These are phyloP conservation scores for Dianthus caryophyllus DNA, from an alignment of 148 eudicot genomes.

Conservation along the genomic window DNA sequence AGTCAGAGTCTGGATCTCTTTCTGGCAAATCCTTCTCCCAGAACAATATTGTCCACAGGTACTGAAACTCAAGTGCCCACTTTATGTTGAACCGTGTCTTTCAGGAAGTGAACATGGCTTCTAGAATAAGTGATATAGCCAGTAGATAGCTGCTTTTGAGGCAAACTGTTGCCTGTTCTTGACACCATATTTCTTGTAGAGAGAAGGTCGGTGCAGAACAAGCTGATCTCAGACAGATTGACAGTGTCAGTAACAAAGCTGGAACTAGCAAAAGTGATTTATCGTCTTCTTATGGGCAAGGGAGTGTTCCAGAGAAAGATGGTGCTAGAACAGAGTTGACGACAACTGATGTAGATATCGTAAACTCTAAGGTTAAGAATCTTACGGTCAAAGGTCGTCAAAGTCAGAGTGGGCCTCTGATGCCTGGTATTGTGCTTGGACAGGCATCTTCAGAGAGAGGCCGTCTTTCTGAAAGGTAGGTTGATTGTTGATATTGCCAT, in stretches of 20 bases:
- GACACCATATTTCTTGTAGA: constrained; percentile 33
- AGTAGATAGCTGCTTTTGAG: constrained; percentile 4
- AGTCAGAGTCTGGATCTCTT: constrained; percentile 34
- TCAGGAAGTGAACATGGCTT: neutral
- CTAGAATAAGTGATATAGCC: neutral
- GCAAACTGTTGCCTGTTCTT: neutral
- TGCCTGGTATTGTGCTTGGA: constrained; percentile 62
- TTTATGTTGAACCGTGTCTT: constrained; percentile 1
- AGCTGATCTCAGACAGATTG: constrained; percentile 20
- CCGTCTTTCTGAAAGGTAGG: constrained; percentile 60
- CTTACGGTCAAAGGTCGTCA: constrained; percentile 48
- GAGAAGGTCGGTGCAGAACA: constrained; percentile 36
- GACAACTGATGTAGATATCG: constrained; percentile 42
- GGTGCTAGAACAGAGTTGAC: constrained; percentile 40
- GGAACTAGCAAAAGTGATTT: constrained; percentile 37
- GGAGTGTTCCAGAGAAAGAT: constrained; percentile 35
- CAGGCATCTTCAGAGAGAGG: constrained; percentile 60
- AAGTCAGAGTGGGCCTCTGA: constrained; percentile 84
- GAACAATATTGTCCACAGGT: constrained; percentile 39
- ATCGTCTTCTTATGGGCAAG: constrained; percentile 34
- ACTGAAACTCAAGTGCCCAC: constrained; percentile 9
- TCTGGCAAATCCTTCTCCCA: constrained; percentile 32
- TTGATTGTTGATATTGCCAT: constrained; percentile 6
- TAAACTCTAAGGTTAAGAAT: constrained; percentile 42
- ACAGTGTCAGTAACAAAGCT: constrained; percentile 32